A percentile compares a stretch with the other conserved stretches of the same genome.
Conservation (phyloP, 768 basidiomycete species). For the Suillus bovinus region DNA sequence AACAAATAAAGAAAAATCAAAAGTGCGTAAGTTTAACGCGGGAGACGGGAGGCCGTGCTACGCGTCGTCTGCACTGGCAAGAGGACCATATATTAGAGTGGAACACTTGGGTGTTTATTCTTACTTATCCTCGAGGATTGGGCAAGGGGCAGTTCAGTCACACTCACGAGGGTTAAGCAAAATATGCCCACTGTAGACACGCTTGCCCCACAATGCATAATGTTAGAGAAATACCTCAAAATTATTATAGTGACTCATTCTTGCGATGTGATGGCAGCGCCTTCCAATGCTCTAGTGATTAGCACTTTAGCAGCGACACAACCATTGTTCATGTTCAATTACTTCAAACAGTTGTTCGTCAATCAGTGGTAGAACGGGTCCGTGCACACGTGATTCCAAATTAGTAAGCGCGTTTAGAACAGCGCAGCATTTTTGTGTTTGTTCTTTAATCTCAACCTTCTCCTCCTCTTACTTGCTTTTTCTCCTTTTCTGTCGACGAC, state of each 20-base stretch:
- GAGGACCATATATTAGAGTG: not conserved
- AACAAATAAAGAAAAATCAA: not conserved
- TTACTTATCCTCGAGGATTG: not conserved
- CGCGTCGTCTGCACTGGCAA: not conserved
- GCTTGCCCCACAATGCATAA: not conserved
- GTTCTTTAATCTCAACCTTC: slow-evolving; percentile 22
- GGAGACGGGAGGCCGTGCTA: not conserved
- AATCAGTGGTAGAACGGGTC: not conserved
- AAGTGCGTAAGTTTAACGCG: not conserved
- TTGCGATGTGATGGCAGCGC: not conserved
- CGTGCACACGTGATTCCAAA: slow-evolving; percentile 25
- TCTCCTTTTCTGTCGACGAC: slow-evolving; percentile 30
- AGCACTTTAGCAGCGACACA: not conserved
- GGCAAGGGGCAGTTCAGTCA: not conserved
- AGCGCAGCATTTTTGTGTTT: slow-evolving; percentile 9
- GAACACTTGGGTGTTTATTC: not conserved
- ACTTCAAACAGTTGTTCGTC: not conserved
- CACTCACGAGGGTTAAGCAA: not conserved
- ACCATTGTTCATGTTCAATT: not conserved
- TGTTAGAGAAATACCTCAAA: not conserved
- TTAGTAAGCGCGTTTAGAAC: slow-evolving; percentile 3
- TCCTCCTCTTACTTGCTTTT: slow-evolving; percentile 19
- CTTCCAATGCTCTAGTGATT: no score
- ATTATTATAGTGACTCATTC: no score
- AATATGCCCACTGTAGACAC: not conserved